A percentile compares a stretch with the other conserved stretches of the same genome.
These are phyloP conservation scores for Ophiognomonia clavigignenti-juglandacearum DNA, from an alignment of 2,329 filamentous ascomycete genomes.

Conservation along the genomic window DNA sequence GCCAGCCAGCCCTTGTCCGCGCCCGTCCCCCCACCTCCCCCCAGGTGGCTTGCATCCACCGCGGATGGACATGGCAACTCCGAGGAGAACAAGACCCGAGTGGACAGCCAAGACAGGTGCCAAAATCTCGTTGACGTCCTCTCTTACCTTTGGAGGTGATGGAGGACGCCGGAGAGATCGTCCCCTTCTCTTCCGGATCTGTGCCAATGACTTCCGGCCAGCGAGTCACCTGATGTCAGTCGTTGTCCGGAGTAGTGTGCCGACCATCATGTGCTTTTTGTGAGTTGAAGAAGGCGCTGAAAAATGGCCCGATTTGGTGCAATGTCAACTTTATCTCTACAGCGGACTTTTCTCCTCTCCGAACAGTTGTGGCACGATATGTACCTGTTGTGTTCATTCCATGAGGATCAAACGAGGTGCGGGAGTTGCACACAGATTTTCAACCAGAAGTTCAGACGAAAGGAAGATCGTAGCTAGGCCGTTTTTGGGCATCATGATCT, in stretches of 20 bases:
- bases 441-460: constrained; percentile 12
- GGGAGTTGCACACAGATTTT: constrained; percentile 12
- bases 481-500: not conserved
- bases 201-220: too few relatives aligned
- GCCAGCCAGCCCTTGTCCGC: not conserved
- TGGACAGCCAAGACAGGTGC: not conserved
- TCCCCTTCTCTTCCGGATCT: too few relatives aligned
- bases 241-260: too few relatives aligned
- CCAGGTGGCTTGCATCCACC: constrained; percentile 3
- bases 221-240: too few relatives aligned
- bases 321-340: not conserved
- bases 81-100: constrained; percentile 3
- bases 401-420: constrained; percentile 8
- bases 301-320: not conserved
- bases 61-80: constrained; percentile 2
- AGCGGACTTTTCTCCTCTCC: not conserved
- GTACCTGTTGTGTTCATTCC: constrained; percentile 1
- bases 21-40: too few relatives aligned
- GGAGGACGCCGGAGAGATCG: too few relatives aligned
- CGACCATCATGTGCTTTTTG: too few relatives aligned
- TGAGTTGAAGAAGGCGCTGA: too few relatives aligned
- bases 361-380: not conserved
- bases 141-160: too few relatives aligned
- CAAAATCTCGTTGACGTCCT: too few relatives aligned
- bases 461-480: constrained; percentile 11